These are phyloP conservation scores for Nakazawaea anatomiae DNA, from an alignment of 805 yeast genomes.

Conservation along the genomic window DNA sequence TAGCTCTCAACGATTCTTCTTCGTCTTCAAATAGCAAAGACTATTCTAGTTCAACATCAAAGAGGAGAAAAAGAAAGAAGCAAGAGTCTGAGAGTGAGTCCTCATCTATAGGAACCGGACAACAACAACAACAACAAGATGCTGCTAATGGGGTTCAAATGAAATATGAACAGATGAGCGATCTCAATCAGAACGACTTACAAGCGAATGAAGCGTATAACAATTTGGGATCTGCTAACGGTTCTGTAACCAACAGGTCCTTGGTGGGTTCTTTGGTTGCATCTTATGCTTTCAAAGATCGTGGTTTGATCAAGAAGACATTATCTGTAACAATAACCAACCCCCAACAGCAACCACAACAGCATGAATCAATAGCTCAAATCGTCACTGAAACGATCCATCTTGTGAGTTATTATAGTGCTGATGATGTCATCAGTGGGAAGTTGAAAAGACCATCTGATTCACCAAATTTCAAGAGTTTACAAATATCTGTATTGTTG, in stretches of 20 bases:
- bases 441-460: conserved; percentile 53
- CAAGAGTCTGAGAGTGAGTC: not conserved
- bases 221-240: not conserved
- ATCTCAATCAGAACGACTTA: conserved; percentile 5
- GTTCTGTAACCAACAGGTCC: conserved; percentile 25
- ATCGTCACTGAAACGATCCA: conserved; percentile 48
- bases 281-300: conserved; percentile 58
- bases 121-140: conserved; percentile 12
- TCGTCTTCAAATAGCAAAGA: not conserved
- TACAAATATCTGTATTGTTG: conserved; percentile 40
- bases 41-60: not conserved
- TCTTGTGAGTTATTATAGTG: conserved; percentile 71
- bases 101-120: conserved; percentile 3
- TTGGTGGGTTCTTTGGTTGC: conserved; percentile 54
- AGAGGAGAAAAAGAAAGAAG: conserved; percentile 11
- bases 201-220: conserved; percentile 3
- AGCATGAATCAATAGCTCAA: conserved; percentile 12
- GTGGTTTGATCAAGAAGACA: conserved; percentile 81
- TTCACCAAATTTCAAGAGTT: conserved; percentile 40
- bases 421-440: conserved; percentile 64
- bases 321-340: conserved; percentile 53
- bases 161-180: not conserved
- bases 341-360: conserved; percentile 8
- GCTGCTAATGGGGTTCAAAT: not conserved
- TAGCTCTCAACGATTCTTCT: conserved; percentile 26